phyloP scores from a whole-genome alignment of 2,329 filamentous ascomycete genomes.

The Sphaerulina populicola region DNA sequence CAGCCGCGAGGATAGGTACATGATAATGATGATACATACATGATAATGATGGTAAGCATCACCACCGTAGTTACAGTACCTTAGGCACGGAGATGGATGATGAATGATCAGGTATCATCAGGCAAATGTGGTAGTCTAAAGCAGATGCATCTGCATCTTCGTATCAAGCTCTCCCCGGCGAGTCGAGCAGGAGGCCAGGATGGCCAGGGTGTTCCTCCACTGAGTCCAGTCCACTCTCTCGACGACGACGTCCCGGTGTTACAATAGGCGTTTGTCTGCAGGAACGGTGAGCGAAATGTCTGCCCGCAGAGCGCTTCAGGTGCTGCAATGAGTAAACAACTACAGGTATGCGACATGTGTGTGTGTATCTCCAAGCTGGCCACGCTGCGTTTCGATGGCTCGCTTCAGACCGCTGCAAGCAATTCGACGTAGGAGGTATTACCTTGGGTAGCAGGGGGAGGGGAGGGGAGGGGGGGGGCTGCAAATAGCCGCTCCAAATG shows the following conservation, averaged over 20 bases:
- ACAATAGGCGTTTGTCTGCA: conserved; percentile 19
- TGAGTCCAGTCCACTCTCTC: too few species aligned
- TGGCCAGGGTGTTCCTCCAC: conserved; percentile 1
- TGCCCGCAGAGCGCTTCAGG: conserved; percentile 12
- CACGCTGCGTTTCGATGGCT: conserved; percentile 14
- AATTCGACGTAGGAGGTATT: conserved; percentile 7
- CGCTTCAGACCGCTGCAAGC: conserved; percentile 16
- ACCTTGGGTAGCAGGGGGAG: conserved; percentile 4
- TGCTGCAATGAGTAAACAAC: conserved; percentile 22
- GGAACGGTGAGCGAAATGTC: conserved; percentile 1
- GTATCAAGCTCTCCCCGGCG: not conserved
- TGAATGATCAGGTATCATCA: too few species aligned
- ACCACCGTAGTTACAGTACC: too few species aligned
- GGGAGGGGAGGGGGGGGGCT: conserved; percentile 1
- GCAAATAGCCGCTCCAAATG: conserved; percentile 6
- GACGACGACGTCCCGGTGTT: conserved; percentile 11
- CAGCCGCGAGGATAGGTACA: not conserved
- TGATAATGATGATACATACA: not conserved
- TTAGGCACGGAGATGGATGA: too few species aligned
- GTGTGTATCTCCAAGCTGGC: conserved; percentile 7
- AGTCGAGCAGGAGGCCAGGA: not conserved
- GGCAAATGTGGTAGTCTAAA: not conserved
- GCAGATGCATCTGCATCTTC: not conserved
- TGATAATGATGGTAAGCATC: not conserved
- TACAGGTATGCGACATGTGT: conserved; percentile 15